phyloP scores from a whole-genome alignment of 2,329 filamentous ascomycete genomes.

The Didymellaceae sp. region DNA sequence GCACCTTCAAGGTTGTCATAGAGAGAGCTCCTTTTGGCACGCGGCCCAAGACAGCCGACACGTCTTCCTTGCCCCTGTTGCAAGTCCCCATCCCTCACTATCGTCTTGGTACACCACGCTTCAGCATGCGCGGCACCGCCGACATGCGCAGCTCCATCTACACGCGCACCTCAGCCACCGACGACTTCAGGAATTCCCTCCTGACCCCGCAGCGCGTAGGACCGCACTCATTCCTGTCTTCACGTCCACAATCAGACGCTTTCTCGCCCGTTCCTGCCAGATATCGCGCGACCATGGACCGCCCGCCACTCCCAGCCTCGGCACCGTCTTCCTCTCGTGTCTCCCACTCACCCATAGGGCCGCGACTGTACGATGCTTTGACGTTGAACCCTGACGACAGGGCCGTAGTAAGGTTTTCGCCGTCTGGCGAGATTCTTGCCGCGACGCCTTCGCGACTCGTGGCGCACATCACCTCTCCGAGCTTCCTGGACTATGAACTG shows the following conservation, averaged over 20 bases:
- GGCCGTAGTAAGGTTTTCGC: conserved; percentile 81
- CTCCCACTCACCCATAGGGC: conserved; percentile 52
- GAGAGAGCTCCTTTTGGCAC: conserved; percentile 67
- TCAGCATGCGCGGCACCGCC: conserved; percentile 77
- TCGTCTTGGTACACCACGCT: conserved; percentile 80
- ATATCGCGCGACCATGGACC: conserved; percentile 47
- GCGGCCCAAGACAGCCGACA: conserved; percentile 69
- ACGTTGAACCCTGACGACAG: conserved; percentile 83
- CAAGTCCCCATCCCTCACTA: conserved; percentile 84
- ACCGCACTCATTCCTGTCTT: conserved; percentile 45
- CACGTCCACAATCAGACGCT: conserved; percentile 46
- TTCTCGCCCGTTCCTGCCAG: conserved; percentile 43
- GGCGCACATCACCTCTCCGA: conserved; percentile 94
- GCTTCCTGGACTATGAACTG: conserved; percentile 94
- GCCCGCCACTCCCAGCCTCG: conserved; percentile 40
- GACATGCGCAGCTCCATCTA: conserved; percentile 83
- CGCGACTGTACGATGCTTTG: conserved; percentile 81
- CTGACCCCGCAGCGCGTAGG: conserved; percentile 51
- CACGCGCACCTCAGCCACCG: conserved; percentile 68
- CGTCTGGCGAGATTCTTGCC: conserved; percentile 78
- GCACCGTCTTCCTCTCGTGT: conserved; percentile 45
- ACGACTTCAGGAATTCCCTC: conserved; percentile 71
- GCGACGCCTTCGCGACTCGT: conserved; percentile 91
- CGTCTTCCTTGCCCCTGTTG: conserved; percentile 61
- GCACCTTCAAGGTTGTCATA: conserved; percentile 81